Evolutionary conservation across 2,329 filamentous ascomycete genomes (phyloP).

Genomic region (Fusarium clavum): DNA sequence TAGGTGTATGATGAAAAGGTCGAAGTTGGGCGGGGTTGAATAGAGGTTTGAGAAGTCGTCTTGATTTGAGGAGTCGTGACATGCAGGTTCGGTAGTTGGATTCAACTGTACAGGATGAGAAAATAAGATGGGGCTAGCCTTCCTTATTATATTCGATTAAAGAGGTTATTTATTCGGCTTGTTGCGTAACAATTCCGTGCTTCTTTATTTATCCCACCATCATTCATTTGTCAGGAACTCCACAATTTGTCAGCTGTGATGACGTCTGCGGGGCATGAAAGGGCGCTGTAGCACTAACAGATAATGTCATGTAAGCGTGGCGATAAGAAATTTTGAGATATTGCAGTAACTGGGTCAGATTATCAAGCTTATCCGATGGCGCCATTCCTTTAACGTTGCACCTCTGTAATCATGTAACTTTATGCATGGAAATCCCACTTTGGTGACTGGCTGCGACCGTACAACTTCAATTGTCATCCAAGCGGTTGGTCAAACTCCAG

Average conservation of each 20-base stretch:
- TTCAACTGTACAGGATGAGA: neutral
- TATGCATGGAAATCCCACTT: neutral
- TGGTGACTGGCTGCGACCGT: neutral
- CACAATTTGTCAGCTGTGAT: constrained; percentile 26
- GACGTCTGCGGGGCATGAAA: constrained; percentile 19
- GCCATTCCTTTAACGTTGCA: neutral
- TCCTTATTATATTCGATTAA: neutral
- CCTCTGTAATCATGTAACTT: neutral
- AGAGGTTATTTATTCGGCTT: neutral
- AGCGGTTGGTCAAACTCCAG: too few relatives aligned
- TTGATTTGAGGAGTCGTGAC: constrained; percentile 9
- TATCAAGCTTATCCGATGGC: neutral
- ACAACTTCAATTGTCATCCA: neutral
- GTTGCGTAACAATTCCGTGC: constrained; percentile 21
- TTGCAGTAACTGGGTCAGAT: neutral
- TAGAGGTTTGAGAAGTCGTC: neutral
- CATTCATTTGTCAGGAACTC: constrained; percentile 16
- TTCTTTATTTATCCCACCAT: constrained; percentile 13
- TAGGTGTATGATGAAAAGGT: neutral
- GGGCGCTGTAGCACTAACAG: neutral
- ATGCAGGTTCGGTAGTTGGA: neutral
- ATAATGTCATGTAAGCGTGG: neutral
- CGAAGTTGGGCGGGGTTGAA: constrained; percentile 14
- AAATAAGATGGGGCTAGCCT: neutral
- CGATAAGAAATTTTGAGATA: neutral